Evolutionary conservation across 306 rosid genomes (phyloP), one percentile per base, ranked within the genome.

Genomic region (Canavalia ensiformis): DNA sequence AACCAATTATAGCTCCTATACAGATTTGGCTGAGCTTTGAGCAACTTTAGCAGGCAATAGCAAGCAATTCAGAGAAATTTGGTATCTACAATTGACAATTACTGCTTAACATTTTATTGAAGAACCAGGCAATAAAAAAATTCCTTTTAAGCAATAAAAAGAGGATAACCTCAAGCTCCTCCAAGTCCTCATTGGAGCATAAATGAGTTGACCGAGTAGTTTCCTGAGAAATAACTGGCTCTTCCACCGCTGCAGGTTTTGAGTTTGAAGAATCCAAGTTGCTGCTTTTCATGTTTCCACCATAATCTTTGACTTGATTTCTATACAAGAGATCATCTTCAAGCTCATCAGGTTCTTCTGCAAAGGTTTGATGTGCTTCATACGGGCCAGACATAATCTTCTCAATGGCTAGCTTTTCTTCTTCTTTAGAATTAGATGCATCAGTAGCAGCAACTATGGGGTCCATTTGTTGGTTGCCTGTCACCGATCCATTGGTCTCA

Each of bases 151-250:
- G 72, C 45, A 47, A 83, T 42, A 81, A 74, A 49, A 37, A 75
- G 84, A 81, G 68, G 77, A 69, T 64, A 79, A 66, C 99, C 99
- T 95, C 99, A 67, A 95, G 99, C 90, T 95, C 98, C 76, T 93
- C 99, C 89, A 88, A 69, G 88, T 75, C 87, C 39, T 86, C 89
- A 59, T 65, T 85, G 75, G 74, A 66, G 75, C 52, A 79, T 71
- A 84, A 78, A 83, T 59, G 47, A 60, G 84, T 28, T 10, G 85
- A 72, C 79, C 62, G 83, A 18, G 73, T 75, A 45, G 88, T 57
- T 82, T 80, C 92, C 57, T 77, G 71, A 29, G 81, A 83, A 77
- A 83, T 75, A 67, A 83, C 78, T 41, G 68, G 82, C 34, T 55
- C 86, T 68, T 80, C 83, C 33, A 49, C 82, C 57, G 77, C 82